Evolutionary conservation across 352 stramenopile genomes (phyloP).

Genomic region (Phytophthora palmivora): DNA sequence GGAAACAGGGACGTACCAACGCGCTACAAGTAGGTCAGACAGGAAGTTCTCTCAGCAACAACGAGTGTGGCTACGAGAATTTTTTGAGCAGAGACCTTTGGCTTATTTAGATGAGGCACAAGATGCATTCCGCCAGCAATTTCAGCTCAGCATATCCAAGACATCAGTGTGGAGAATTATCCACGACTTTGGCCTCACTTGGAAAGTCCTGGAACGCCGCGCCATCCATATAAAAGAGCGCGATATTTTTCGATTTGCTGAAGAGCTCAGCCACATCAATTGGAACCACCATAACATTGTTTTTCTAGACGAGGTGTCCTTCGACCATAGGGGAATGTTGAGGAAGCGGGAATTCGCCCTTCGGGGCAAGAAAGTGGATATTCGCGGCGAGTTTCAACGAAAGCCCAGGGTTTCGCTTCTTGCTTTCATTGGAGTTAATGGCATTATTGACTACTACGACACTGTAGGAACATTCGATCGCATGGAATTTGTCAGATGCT

Average conservation of each 20-base stretch:
- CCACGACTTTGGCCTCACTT: too few species aligned
- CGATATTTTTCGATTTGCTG: background rate
- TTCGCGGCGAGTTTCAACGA: constrained; percentile 33
- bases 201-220: too few species aligned
- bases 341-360: constrained; percentile 31
- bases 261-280: constrained; percentile 27
- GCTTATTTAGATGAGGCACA: constrained; percentile 11
- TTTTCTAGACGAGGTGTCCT: constrained; percentile 42
- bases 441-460: constrained; percentile 38
- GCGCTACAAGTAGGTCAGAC: background rate
- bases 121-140: background rate
- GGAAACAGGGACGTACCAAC: constrained; percentile 5
- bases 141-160: constrained; percentile 9
- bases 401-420: constrained; percentile 38
- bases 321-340: constrained; percentile 44
- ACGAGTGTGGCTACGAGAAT: background rate
- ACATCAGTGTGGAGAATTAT: background rate
- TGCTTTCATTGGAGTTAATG: too few species aligned
- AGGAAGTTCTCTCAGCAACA: background rate
- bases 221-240: too few species aligned
- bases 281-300: constrained; percentile 28
- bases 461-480: constrained; percentile 41
- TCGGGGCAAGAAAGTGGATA: constrained; percentile 28
- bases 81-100: constrained; percentile 7
- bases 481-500: constrained; percentile 28